Evolutionary conservation across 495 filamentous ascomycete species (phyloP), one percentile per base, ranked within the genome.

Genomic region (Trichocladium uniseriatum): DNA sequence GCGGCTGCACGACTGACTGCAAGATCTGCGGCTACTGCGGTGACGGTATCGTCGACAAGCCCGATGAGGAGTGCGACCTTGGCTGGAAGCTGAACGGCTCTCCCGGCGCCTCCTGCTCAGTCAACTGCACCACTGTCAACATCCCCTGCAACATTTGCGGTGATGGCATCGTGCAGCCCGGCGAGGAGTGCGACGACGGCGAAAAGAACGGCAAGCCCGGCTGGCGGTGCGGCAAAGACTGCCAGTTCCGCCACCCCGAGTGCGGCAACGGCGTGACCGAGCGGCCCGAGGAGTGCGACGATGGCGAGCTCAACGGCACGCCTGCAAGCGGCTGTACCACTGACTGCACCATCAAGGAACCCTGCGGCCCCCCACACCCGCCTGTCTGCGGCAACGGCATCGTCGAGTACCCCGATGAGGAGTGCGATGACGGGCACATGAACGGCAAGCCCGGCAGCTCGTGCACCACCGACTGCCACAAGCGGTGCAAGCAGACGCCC

Each of bases 1-100:
- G 47, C 38, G 50, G 51, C 19, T 57, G 55, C 38, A 43, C 55
- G 8, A 40, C 29, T 8, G 45, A 54, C 21, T 57, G 55, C 47
- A 51, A 37, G 1, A 16, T 58, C 29, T 58, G 55, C 48, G 55
- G 48, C 32, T 58, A 54, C 51, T 58, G 55, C 36, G 55, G 55
- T 34, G 55, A 58, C 13, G 55, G 55, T 14, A 38, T 48, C 20
- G 43, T 54, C 22, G 51, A 58, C 36, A 8, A 48, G 6, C 20
- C 27, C 14, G 15, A 41, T 10, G 55, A 58, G 32, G 21, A 54
- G 40, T 58, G 55, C 43, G 55, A 58, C 16, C 36, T 51, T 10
- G 55, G 55, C 24, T 54, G 51, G 51, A 27, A 54, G 39, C 15
- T 48, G 14, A 58, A 58, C 52, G 55, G 55, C 21, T 19, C 51